Evolutionary conservation across 345 rosid genomes (phyloP).

Genomic region (Microcos paniculata): DNA sequence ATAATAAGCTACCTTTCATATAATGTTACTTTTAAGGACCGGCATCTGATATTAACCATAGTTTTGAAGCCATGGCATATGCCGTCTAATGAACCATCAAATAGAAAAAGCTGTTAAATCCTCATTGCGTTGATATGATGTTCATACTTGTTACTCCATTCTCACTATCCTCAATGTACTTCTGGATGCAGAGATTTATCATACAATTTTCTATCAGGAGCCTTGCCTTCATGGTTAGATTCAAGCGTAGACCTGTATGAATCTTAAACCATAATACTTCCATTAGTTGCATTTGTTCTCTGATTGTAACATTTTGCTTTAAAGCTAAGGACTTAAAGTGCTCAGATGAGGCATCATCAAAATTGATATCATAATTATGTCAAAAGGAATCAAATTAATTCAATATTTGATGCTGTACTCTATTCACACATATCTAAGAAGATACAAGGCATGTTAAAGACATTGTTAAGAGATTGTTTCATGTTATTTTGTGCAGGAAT

Average conservation of each 20-base stretch:
- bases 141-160: not conserved
- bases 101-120: too few relatives aligned
- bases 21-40: too few relatives aligned
- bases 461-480: not conserved
- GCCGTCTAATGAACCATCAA: not conserved
- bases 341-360: not conserved
- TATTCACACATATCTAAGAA: not conserved
- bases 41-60: not conserved
- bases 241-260: conserved; percentile 30
- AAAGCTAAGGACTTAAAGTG: not conserved
- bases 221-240: conserved; percentile 34
- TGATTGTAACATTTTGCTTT: not conserved
- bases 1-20: too few relatives aligned
- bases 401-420: not conserved
- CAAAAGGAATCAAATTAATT: not conserved
- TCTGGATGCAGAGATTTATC: conserved; percentile 40
- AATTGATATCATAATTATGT: not conserved
- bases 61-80: not conserved
- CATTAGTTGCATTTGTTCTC: conserved; percentile 2
- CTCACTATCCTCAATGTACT: not conserved
- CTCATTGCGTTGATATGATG: not conserved
- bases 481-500: conserved; percentile 28
- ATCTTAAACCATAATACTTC: not conserved
- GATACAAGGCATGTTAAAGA: not conserved
- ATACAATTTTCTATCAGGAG: conserved; percentile 35